Percentiles rank a stretch among this genome's conserved stretches.
Evolutionary conservation across 1,284 basidiomycete genomes (phyloP).

Genomic region (Boletus mariae): DNA sequence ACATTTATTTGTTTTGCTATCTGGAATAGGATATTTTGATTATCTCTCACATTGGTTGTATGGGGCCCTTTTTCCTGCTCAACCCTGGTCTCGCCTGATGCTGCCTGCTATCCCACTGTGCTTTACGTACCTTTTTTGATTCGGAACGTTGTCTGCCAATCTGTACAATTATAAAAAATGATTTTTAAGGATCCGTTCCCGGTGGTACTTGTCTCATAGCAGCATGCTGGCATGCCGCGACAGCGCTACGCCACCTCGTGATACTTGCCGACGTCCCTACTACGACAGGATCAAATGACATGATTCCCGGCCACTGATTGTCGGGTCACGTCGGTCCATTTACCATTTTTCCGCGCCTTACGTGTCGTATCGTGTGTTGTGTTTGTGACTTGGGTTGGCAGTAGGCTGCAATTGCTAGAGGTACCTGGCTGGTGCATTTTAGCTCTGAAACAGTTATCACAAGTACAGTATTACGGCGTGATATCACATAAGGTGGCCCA

Average conservation of each 20-base stretch:
- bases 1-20: neutral
- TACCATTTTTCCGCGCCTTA: neutral
- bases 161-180: neutral
- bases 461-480: too few species aligned
- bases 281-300: neutral
- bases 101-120: neutral
- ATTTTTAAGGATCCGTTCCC: neutral
- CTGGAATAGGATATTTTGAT: slow-evolving; percentile 9
- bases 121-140: neutral
- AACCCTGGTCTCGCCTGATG: neutral
- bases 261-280: neutral
- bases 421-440: too few species aligned
- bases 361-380: too few species aligned
- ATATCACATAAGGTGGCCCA: too few species aligned
- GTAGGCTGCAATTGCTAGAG: too few species aligned
- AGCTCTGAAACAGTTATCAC: too few species aligned
- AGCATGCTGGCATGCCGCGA: neutral
- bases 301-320: neutral
- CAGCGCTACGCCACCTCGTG: neutral
- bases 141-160: too few species aligned
- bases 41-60: neutral
- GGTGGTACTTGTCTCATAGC: neutral
- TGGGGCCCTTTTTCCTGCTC: neutral
- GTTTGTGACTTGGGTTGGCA: too few species aligned
- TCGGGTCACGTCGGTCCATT: neutral